phyloP scores from a whole-genome alignment of 805 yeast genomes.

The Lipomyces chichibuensis region DNA sequence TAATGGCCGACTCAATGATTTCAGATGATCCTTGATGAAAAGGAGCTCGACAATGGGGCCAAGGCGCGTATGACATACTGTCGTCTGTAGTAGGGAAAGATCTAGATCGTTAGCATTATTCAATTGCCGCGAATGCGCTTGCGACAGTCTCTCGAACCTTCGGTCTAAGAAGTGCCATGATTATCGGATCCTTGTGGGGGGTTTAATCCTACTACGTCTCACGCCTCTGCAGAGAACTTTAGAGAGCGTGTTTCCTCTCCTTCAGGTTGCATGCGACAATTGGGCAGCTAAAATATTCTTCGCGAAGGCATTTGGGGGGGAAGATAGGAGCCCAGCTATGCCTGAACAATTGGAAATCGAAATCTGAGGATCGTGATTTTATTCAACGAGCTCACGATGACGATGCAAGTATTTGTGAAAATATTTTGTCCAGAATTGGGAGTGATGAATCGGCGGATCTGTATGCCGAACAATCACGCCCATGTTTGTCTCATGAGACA shows the following conservation, averaged over 20 bases:
- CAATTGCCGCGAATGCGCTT: too few relatives aligned
- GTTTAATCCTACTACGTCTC: too few relatives aligned
- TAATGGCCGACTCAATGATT: too few relatives aligned
- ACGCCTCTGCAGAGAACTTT: too few relatives aligned
- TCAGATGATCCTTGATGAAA: too few relatives aligned
- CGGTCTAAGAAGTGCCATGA: too few relatives aligned
- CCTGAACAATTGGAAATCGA: not conserved
- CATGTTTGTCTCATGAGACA: not conserved
- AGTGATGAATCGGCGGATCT: not conserved
- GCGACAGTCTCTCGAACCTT: too few relatives aligned
- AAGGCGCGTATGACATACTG: too few relatives aligned
- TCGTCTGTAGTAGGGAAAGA: too few relatives aligned
- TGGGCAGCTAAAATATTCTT: not conserved
- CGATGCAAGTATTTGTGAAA: not conserved
- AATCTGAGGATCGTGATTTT: not conserved
- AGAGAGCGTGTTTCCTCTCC: not conserved
- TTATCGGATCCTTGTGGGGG: too few relatives aligned
- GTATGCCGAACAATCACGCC: not conserved
- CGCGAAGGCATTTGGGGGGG: not conserved
- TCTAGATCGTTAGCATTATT: too few relatives aligned
- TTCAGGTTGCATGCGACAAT: slow-evolving; percentile 1
- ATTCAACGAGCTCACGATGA: slow-evolving; percentile 1
- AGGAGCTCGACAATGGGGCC: too few relatives aligned
- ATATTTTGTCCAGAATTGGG: not conserved
- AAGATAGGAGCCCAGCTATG: not conserved